Evolutionary conservation across 208 protist genomes (phyloP).

Genomic region (Wallacemonas sp.): DNA sequence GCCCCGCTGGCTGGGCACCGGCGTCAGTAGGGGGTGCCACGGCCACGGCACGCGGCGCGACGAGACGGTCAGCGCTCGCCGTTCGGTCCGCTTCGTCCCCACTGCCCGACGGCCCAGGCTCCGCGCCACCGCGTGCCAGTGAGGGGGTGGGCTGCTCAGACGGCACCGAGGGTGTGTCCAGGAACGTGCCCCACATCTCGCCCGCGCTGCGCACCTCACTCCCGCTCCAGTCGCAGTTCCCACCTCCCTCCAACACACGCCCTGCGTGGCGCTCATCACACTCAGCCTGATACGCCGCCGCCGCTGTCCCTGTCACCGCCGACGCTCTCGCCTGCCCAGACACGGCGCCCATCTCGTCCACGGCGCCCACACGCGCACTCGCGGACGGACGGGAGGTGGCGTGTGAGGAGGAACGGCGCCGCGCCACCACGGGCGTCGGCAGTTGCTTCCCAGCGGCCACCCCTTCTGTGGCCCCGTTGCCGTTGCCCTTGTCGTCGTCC

Average conservation of each 20-base stretch:
- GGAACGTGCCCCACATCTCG: conserved; percentile 1
- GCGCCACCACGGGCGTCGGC: conserved; percentile 2
- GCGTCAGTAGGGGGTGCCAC: not conserved
- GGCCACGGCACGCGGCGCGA: not conserved
- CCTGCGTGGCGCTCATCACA: too few species aligned
- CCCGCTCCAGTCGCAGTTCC: not conserved
- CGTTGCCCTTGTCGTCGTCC: not conserved
- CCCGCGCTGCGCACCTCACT: not conserved
- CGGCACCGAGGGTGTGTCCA: not conserved
- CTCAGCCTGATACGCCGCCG: too few species aligned
- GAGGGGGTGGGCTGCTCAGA: not conserved
- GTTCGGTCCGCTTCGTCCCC: not conserved
- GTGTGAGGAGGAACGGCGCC: not conserved
- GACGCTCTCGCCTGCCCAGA: too few species aligned
- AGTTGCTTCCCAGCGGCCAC: not conserved
- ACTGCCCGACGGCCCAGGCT: too few species aligned
- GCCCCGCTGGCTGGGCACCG: not conserved
- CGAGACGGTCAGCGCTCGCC: not conserved
- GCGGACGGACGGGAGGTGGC: too few species aligned
- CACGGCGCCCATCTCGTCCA: too few species aligned
- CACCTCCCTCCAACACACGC: too few species aligned
- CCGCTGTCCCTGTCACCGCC: not conserved
- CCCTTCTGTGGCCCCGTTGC: not conserved
- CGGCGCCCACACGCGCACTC: too few species aligned
- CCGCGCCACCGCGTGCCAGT: not conserved